phyloP scores from a whole-genome alignment of 2,329 filamentous ascomycete species.

The Neurospora crassa region DNA sequence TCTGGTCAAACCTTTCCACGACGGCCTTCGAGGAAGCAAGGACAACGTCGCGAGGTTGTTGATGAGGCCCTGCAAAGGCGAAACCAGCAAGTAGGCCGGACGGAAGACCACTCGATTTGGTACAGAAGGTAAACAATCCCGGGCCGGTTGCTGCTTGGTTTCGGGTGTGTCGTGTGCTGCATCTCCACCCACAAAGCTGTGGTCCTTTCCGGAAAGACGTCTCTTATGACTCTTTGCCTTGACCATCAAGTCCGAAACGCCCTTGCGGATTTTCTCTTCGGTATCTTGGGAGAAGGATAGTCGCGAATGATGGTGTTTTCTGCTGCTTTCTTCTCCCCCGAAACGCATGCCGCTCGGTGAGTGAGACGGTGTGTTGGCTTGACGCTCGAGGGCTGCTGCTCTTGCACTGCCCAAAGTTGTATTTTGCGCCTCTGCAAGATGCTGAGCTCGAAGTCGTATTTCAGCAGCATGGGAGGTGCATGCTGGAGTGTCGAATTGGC shows the following conservation, averaged over 20 bases:
- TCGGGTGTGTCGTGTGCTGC: conserved; percentile 2
- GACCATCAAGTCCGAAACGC: conserved; percentile 38
- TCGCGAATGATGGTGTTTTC: conserved; percentile 30
- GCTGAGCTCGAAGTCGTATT: conserved; percentile 59
- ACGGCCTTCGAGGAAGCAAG: conserved; percentile 24
- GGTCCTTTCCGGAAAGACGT: background rate
- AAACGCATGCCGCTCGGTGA: conserved; percentile 35
- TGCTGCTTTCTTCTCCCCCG: conserved; percentile 37
- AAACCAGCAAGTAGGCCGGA: conserved; percentile 55
- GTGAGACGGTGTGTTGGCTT: conserved; percentile 22
- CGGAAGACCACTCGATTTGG: conserved; percentile 27
- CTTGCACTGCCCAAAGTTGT: conserved; percentile 30
- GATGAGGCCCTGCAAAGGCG: conserved; percentile 52
- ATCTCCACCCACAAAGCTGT: conserved; percentile 12
- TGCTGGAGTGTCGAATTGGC: conserved; percentile 43
- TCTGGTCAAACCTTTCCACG: conserved; percentile 9
- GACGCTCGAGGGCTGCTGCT: conserved; percentile 22
- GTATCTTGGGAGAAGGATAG: conserved; percentile 31
- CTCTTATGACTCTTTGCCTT: conserved; percentile 26
- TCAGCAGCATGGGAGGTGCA: conserved; percentile 53
- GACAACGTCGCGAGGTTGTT: conserved; percentile 55
- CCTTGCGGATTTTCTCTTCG: conserved; percentile 37
- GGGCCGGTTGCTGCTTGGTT: conserved; percentile 13
- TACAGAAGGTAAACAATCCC: conserved; percentile 20
- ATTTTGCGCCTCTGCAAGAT: conserved; percentile 56